Base-by-base conservation (phyloP, 331 rosid genomes). In the Quercus phellos region DNA sequence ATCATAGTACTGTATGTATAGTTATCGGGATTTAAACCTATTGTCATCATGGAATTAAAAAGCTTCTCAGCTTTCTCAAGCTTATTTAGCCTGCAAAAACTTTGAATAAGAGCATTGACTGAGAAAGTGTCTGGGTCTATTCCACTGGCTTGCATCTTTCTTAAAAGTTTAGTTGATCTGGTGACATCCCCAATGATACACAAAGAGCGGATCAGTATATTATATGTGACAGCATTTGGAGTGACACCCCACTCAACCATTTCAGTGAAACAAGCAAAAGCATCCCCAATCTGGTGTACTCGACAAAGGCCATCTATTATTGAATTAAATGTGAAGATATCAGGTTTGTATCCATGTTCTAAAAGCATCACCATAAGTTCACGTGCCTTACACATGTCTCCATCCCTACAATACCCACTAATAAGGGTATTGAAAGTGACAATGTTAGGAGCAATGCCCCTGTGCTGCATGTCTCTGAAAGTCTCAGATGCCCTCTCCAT, bases 341-440 rank as follows among this genome's bases (percentile, higher is more conserved):
- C 93, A 7, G 96, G 97, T 73, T 81, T 83, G 74, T 88, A 77
- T 64, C 89, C 90, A 56, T 43, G 77, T 75, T 87, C 85, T 51
- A 94, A 85, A 68, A 92, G 91, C 88, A 72, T 85, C 70, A 80
- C 85, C 85, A 94, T 84, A 50, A 89, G 77, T 83, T 89, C 87
- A 29, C 64, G 84, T 5, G 92, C 93, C 84, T 79, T 84, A 22
- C 55, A 79, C 74, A 90, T 68, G 51, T 86, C 81, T 43, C 91
- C 89, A 76, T 54, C 80, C 79, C 85, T 92, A 88, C 96, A 86
- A 87, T 84, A 77, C 50, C 96, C 96, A 55, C 85, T 43, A 69
- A 94, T 87, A 81, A 92, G 93, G 42, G 93, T 94, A 81, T 92
- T 94, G 70, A 87, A 88, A 71, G 98, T 94, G 56, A 94, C 92